Conservation (phyloP, 2,329 filamentous ascomycete genomes). For the Xylariaceae sp. region DNA sequence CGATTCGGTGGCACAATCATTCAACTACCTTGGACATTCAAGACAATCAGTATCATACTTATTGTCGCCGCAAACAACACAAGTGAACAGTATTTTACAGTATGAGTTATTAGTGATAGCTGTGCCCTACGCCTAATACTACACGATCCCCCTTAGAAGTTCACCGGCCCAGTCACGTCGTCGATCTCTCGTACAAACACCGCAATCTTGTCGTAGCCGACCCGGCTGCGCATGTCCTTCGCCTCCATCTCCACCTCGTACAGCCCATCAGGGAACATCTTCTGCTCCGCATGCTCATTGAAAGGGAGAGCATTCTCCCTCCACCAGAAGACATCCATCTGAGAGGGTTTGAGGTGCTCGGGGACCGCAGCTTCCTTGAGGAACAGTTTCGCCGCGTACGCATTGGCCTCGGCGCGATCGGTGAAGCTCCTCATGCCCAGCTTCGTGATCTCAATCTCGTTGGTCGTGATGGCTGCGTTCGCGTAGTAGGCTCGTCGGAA, state of each 20-base stretch:
- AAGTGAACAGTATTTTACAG: too few species aligned
- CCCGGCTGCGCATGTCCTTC: conserved; percentile 13
- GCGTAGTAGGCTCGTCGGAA: background rate
- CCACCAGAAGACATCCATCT: conserved; percentile 21
- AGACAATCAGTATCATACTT: too few species aligned
- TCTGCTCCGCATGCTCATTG: conserved; percentile 11
- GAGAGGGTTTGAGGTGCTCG: background rate
- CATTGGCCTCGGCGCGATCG: conserved; percentile 18
- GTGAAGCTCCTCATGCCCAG: conserved; percentile 16
- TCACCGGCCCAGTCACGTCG: conserved; percentile 22
- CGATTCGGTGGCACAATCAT: too few species aligned
- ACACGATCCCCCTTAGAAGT: conserved; percentile 13
- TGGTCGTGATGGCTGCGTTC: background rate
- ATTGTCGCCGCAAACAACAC: too few species aligned
- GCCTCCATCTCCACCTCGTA: conserved; percentile 14
- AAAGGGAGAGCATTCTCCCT: conserved; percentile 6
- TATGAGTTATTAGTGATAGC: too few species aligned
- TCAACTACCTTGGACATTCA: too few species aligned
- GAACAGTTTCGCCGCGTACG: conserved; percentile 17
- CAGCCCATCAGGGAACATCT: conserved; percentile 3
- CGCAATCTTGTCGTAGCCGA: conserved; percentile 22
- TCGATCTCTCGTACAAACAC: conserved; percentile 18
- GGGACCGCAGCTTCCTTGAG: conserved; percentile 12
- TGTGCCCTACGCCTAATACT: too few species aligned
- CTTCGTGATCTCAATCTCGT: conserved; percentile 8